phyloP scores from a whole-genome alignment of 2,329 filamentous ascomycete species.

The Neofusicoccum parvum region DNA sequence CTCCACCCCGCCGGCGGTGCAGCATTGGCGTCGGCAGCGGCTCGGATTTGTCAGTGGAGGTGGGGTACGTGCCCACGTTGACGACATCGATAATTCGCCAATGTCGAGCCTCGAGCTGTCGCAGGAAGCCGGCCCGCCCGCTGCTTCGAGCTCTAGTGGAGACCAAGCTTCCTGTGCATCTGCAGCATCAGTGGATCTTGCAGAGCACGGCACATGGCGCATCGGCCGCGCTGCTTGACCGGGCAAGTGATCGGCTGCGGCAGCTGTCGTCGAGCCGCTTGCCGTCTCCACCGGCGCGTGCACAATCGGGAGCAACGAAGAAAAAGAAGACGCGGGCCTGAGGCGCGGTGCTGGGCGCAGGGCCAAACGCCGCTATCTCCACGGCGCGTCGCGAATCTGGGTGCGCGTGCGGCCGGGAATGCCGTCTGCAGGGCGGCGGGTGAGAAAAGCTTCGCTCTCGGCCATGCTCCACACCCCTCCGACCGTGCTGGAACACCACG shows the following conservation, averaged over 20 bases:
- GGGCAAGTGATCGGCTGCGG: not conserved
- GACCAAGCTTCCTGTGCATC: not conserved
- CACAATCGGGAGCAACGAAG: too few relatives aligned
- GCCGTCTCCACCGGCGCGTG: too few relatives aligned
- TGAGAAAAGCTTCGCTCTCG: too few relatives aligned
- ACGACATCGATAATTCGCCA: constrained; percentile 3
- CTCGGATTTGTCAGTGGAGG: constrained; percentile 5
- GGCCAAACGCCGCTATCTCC: constrained; percentile 5
- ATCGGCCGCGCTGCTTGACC: not conserved
- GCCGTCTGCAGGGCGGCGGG: too few relatives aligned
- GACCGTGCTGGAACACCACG: not conserved
- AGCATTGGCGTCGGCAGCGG: not conserved
- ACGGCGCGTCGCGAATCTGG: not conserved
- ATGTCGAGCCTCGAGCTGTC: not conserved
- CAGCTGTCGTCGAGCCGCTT: too few relatives aligned
- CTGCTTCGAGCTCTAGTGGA: not conserved
- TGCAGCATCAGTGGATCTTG: not conserved
- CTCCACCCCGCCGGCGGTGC: not conserved
- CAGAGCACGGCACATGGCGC: not conserved
- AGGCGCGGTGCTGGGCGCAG: not conserved
- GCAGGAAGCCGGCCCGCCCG: constrained; percentile 3
- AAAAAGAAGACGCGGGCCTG: not conserved
- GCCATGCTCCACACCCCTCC: too few relatives aligned
- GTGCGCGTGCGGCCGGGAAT: too few relatives aligned
- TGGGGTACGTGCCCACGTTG: constrained; percentile 3